Evolutionary conservation across 495 filamentous ascomycete genomes (phyloP).

Genomic region (Podospora anserina): DNA sequence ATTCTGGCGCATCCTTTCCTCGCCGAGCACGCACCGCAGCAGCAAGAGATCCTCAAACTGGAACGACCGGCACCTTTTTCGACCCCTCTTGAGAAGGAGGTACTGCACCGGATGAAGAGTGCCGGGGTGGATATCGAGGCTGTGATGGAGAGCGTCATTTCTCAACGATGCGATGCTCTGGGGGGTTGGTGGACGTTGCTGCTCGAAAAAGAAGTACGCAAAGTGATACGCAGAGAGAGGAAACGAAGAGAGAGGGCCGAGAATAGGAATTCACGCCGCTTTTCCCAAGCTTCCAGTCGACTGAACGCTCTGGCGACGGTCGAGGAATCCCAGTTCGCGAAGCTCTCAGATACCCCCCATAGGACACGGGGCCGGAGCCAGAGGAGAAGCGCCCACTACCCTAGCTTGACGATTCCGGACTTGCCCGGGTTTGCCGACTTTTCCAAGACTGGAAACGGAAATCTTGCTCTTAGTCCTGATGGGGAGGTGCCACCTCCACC

Average conservation of each 20-base stretch:
- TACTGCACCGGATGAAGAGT: conserved; percentile 87
- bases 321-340: conserved; percentile 57
- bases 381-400: conserved; percentile 51
- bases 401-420: conserved; percentile 54
- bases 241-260: conserved; percentile 81
- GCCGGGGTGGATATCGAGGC: conserved; percentile 93
- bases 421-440: conserved; percentile 71
- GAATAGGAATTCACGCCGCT: conserved; percentile 71
- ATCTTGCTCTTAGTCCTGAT: conserved; percentile 35
- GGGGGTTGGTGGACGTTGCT: conserved; percentile 96
- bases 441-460: conserved; percentile 33
- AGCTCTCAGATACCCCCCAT: conserved; percentile 47
- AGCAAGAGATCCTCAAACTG: conserved; percentile 84
- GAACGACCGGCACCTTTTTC: conserved; percentile 82
- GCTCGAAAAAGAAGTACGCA: conserved; percentile 93
- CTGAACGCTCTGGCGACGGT: conserved; percentile 75
- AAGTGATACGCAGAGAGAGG: conserved; percentile 75
- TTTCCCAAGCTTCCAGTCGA: conserved; percentile 82
- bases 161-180: conserved; percentile 81
- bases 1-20: conserved; percentile 88
- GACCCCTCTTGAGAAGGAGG: conserved; percentile 85
- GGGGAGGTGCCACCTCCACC: conserved; percentile 57
- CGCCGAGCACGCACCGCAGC: conserved; percentile 79
- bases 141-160: conserved; percentile 89
- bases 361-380: conserved; percentile 55